These are phyloP conservation scores for Aspergillus udagawae DNA, from an alignment of 2,329 filamentous ascomycete species.

Conservation along the genomic window DNA sequence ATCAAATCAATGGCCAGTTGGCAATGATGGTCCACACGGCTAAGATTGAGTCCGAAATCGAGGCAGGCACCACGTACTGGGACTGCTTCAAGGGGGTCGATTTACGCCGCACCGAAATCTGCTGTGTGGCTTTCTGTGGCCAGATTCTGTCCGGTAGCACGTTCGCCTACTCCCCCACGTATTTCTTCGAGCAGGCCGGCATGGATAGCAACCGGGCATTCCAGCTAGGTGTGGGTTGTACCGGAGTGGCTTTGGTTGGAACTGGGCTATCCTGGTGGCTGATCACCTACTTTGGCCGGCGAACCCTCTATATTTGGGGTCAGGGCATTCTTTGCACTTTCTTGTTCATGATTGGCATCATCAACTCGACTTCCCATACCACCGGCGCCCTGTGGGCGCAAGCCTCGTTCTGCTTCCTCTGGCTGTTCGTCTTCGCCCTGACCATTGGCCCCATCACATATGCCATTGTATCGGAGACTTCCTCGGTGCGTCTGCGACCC, in stretches of 20 bases:
- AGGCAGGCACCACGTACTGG: too few species aligned
- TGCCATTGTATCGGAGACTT: slow-evolving; percentile 51
- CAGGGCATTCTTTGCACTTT: slow-evolving; percentile 48
- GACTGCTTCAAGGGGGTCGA: too few species aligned
- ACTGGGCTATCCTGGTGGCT: slow-evolving; percentile 50
- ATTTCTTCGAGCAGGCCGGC: slow-evolving; percentile 41
- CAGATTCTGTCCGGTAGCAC: slow-evolving; percentile 28
- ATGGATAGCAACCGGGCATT: slow-evolving; percentile 32
- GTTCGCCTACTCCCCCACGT: slow-evolving; percentile 35
- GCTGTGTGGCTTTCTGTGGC: too few species aligned
- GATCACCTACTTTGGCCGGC: slow-evolving; percentile 35
- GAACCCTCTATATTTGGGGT: slow-evolving; percentile 36
- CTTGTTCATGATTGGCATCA: slow-evolving; percentile 38
- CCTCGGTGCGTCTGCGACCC: slow-evolving; percentile 52
- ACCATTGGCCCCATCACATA: slow-evolving; percentile 49
- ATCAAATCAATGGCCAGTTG: too few species aligned
- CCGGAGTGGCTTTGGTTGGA: slow-evolving; percentile 30
- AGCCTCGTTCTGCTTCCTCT: too few species aligned
- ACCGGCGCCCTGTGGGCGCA: too few species aligned
- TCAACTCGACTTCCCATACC: too few species aligned
- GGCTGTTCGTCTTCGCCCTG: too few species aligned
- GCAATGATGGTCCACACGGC: too few species aligned
- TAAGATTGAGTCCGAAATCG: too few species aligned
- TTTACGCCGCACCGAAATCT: too few species aligned
- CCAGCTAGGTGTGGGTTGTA: slow-evolving; percentile 35